Base-by-base conservation (phyloP, 768 basidiomycete species). In the Dentipellis fragilis region DNA sequence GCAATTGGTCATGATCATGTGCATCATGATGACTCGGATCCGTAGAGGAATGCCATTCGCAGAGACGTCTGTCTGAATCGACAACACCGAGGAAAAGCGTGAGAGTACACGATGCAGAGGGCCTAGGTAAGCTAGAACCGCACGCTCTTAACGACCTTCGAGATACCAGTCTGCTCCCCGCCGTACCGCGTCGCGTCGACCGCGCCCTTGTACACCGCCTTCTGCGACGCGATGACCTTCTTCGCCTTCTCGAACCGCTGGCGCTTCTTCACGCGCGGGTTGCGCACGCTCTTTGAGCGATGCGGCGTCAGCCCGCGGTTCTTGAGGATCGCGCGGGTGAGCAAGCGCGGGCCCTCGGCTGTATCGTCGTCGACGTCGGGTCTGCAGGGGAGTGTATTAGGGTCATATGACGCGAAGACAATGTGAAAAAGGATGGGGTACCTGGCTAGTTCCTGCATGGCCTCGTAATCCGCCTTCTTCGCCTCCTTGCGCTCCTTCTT, bases 221-320 rank as follows among this genome's bases (percentile, higher is more conserved):
- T 88, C 70, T 93, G 92, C 21, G 89, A 93, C 29, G 85, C 72
- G 12, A 97, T 73, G 72, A 86, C 92, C 73, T 89, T 93, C 77
- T 95, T 90, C 60, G 94, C 95, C 72, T 96, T 87, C 65, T 94
- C 94, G 76, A 86, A 98, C 66, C 79, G 86, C 71, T 86, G 79
- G 36, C 92, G 81, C 70, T 99, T 99, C 81, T 97, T 98, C 70
- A 98, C 93, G 58, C 96, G 84, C 42, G 95, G 94, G 73, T 99
- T 99, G 61, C 94, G 90, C 38, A 92, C 90, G 54, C 79, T 78
- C 72, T 98, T 97, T 45, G 88, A 74, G 55, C 96, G 83, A 58
- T 78, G 83, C 4, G 95, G 94, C 14, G 94, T 97, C 52, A 98
- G 82, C 55, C 96, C 95, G 65, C 84, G 87, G 79, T 99, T 99